Evolutionary conservation across 2,329 filamentous ascomycete genomes (phyloP), one percentile per base, ranked within the genome.

Genomic region (Furcasterigmium furcatum): DNA sequence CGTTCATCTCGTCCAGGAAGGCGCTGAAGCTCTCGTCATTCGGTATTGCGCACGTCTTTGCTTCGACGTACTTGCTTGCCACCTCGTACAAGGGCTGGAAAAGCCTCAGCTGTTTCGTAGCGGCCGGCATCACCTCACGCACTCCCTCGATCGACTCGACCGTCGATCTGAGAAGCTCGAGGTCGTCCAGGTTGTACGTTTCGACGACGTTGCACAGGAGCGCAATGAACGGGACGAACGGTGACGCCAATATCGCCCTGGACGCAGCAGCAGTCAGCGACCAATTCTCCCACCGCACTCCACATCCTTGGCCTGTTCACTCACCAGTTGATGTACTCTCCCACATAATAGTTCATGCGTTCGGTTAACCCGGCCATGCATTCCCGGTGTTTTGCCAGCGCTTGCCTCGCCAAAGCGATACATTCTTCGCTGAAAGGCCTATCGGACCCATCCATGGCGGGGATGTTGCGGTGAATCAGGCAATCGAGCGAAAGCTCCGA

Each of bases 151-250:
- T 40, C 0, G 46, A 50, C 8, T 49, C 47, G 14, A 55, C 46
- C 1, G 57, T 19, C 9, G 21, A 18, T 9, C 44, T 44, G 0
- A 58, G 34, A 16, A 43, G 64, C 10, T 58, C 46, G 3, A 78
- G 65, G 44, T 77, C 74, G 4, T 56, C 54, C 20, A 57, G 46
- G 12, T 73, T 62, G 18, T 63, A 66, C 1, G 67, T 65, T 45
- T 72, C 65, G 35, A 57, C 53, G 16, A 55, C 47, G 39, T 58
- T 51, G 22, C 58, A 60, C 29, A 59, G 59, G 1, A 60, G 18
- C 4, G 58, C 48, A 3, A 55, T 58, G 34, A 58, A 59, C 2
- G 56, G 57, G 6, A 56, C 51, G 18, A 59, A 60, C 0, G 56
- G 57, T 1, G 57, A 58, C 4, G 44, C 35, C 0, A 52, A 24